Conservation (phyloP, 306 rosid genomes). For the Astragalus membranaceus region DNA sequence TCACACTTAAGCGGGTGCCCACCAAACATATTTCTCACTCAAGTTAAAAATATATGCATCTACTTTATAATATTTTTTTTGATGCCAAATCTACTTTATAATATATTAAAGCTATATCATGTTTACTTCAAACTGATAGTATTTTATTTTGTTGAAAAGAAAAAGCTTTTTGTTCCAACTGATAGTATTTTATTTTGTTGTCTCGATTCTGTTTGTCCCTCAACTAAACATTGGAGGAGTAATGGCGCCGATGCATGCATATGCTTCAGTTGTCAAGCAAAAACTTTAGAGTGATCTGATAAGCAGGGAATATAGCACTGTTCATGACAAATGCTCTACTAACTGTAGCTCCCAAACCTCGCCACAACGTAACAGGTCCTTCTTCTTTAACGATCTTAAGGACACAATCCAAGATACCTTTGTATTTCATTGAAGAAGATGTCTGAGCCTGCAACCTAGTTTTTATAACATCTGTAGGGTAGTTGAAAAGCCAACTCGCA, state of each 20-base stretch:
- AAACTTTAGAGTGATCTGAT: constrained; percentile 64
- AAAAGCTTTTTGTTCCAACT: too few relatives aligned
- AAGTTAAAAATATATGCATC: too few relatives aligned
- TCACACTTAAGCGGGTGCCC: too few relatives aligned
- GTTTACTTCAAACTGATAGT: too few relatives aligned
- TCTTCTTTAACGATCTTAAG: constrained; percentile 47
- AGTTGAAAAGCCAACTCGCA: constrained; percentile 65
- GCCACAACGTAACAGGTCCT: constrained; percentile 49
- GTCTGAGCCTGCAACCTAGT: constrained; percentile 79
- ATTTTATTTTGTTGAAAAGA: too few relatives aligned
- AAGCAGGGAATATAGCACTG: constrained; percentile 73
- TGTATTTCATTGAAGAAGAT: constrained; percentile 36
- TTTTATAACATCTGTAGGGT: constrained; percentile 75
- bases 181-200: too few relatives aligned
- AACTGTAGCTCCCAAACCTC: constrained; percentile 75
- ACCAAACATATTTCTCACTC: too few relatives aligned
- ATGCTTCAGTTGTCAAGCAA: constrained; percentile 29
- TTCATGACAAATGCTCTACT: constrained; percentile 74
- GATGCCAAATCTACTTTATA: too few relatives aligned
- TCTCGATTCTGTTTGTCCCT: not conserved
- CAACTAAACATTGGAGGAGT: not conserved
- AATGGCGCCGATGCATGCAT: too few relatives aligned
- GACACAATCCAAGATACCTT: constrained; percentile 54
- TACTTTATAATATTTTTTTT: too few relatives aligned
- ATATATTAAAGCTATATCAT: too few relatives aligned